Evolutionary conservation across 2,329 filamentous ascomycete species (phyloP).

Genomic region (Paraphaeosphaeria minitans): DNA sequence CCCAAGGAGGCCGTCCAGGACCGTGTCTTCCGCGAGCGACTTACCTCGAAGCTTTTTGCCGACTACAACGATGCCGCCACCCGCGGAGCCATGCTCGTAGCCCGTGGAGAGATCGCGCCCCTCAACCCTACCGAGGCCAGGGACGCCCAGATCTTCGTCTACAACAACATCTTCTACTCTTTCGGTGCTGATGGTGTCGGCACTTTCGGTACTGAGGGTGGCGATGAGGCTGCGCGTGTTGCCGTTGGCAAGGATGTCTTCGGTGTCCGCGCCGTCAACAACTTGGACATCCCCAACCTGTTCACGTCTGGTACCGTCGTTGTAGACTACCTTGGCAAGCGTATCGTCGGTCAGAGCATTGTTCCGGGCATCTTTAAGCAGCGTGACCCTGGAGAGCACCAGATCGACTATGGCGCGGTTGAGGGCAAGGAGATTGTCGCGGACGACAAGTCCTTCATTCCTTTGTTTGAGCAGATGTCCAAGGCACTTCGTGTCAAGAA

Average conservation of each 20-base stretch:
- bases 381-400: constrained; percentile 93
- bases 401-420: constrained; percentile 98
- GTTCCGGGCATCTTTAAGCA: constrained; percentile 99
- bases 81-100: constrained; percentile 88
- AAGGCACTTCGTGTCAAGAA: constrained; percentile 90
- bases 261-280: constrained; percentile 93
- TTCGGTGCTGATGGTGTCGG: constrained; percentile 97
- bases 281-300: constrained; percentile 91
- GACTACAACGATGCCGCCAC: constrained; percentile 97
- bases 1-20: constrained; percentile 94
- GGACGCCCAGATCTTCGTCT: constrained; percentile 98
- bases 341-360: constrained; percentile 96
- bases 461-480: constrained; percentile 87
- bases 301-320: constrained; percentile 97
- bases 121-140: constrained; percentile 91
- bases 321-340: constrained; percentile 95
- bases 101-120: constrained; percentile 87
- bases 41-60: constrained; percentile 94
- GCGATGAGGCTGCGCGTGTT: constrained; percentile 92
- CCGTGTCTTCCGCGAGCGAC: constrained; percentile 89
- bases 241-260: constrained; percentile 96
- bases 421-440: constrained; percentile 96
- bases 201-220: constrained; percentile 94
- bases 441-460: constrained; percentile 81
- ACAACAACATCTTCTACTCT: constrained; percentile 99